These are phyloP conservation scores for Fonsecaea erecta DNA, from an alignment of 2,329 filamentous ascomycete species.

Conservation along the genomic window DNA sequence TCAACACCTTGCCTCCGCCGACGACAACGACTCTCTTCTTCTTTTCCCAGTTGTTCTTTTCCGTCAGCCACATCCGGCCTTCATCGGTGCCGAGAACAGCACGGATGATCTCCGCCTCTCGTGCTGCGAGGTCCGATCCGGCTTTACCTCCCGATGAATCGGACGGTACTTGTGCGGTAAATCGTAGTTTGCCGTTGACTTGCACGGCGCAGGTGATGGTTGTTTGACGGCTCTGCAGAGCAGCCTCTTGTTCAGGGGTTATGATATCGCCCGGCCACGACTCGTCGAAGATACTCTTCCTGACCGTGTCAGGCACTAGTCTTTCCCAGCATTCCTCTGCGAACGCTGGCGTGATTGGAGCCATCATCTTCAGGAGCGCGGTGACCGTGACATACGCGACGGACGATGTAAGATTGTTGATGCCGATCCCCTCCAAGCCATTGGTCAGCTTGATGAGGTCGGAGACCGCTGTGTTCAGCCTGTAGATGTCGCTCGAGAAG, in stretches of 20 bases:
- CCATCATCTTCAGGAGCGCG: slow-evolving; percentile 71
- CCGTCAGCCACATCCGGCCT: slow-evolving; percentile 61
- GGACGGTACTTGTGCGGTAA: slow-evolving; percentile 65
- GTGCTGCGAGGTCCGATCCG: slow-evolving; percentile 36
- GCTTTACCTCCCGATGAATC: slow-evolving; percentile 43
- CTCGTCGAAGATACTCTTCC: slow-evolving; percentile 48
- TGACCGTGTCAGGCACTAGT: slow-evolving; percentile 55
- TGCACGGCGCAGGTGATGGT: slow-evolving; percentile 68
- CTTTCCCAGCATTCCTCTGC: slow-evolving; percentile 78
- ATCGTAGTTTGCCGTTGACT: slow-evolving; percentile 77
- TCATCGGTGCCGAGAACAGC: slow-evolving; percentile 66
- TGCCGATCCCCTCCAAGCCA: slow-evolving; percentile 48
- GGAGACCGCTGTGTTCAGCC: slow-evolving; percentile 81
- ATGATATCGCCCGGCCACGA: slow-evolving; percentile 63
- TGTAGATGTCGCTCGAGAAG: slow-evolving; percentile 71
- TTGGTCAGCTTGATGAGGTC: slow-evolving; percentile 85
- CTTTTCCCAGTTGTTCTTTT: slow-evolving; percentile 55
- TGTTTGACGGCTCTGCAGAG: slow-evolving; percentile 56
- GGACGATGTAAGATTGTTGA: slow-evolving; percentile 51
- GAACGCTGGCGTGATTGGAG: slow-evolving; percentile 79
- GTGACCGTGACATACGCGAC: slow-evolving; percentile 49
- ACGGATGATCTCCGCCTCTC: slow-evolving; percentile 65
- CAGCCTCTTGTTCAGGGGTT: slow-evolving; percentile 46
- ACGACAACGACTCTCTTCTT: slow-evolving; percentile 71
- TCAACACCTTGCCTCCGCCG: slow-evolving; percentile 69